A percentile compares a stretch with the other conserved stretches of the same genome.
phyloP scores from a whole-genome alignment of 1,284 basidiomycete genomes.

The Heterobasidion parviporum region DNA sequence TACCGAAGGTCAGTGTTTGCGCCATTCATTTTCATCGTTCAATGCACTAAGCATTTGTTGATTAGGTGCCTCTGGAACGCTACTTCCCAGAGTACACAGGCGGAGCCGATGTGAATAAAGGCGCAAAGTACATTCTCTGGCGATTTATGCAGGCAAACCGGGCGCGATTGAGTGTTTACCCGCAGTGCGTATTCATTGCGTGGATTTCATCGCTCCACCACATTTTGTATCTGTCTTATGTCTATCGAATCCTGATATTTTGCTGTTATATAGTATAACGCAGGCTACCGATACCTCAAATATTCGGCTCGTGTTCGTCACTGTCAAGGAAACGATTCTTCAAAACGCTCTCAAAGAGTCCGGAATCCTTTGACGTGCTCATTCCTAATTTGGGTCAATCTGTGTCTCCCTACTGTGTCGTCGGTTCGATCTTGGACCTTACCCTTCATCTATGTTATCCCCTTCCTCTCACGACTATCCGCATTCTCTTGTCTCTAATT shows the following conservation, averaged over 20 bases:
- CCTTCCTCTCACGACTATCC: neutral
- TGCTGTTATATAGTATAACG: slow-evolving; percentile 44
- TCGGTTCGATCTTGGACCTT: neutral
- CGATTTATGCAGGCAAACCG: slow-evolving; percentile 94
- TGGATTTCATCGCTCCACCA: neutral
- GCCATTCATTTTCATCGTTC: neutral
- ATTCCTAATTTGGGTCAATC: neutral
- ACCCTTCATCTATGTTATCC: neutral
- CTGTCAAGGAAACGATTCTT: slow-evolving; percentile 96
- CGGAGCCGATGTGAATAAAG: slow-evolving; percentile 93
- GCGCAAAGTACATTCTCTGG: slow-evolving; percentile 97
- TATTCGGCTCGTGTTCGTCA: slow-evolving; percentile 89
- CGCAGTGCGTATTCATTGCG: slow-evolving; percentile 58
- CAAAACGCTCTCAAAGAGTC: slow-evolving; percentile 84
- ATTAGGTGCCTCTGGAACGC: slow-evolving; percentile 70
- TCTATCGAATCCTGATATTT: neutral
- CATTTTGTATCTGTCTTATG: neutral
- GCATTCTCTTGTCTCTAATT: neutral
- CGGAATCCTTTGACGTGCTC: slow-evolving; percentile 50
- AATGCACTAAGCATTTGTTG: neutral
- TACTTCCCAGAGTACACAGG: slow-evolving; percentile 96
- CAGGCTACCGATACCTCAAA: slow-evolving; percentile 78
- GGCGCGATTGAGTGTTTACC: slow-evolving; percentile 83
- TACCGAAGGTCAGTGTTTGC: slow-evolving; percentile 57
- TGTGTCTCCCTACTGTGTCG: neutral